Percentiles rank a stretch among this genome's conserved stretches.
Evolutionary conservation across 768 basidiomycete genomes (phyloP).

Genomic region (Pleurotus citrinopileatus): DNA sequence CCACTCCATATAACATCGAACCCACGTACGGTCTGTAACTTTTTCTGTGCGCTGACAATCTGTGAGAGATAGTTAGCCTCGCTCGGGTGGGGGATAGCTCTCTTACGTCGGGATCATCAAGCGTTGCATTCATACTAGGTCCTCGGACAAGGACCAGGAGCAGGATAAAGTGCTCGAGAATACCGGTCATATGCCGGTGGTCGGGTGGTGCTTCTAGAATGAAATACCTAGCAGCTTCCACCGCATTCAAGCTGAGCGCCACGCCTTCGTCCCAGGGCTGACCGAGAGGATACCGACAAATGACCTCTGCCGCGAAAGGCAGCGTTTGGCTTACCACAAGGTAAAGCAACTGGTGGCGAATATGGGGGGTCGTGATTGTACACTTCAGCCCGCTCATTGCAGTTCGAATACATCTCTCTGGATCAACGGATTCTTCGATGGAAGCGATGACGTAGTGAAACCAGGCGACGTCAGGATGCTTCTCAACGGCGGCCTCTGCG

Average conservation of each 20-base stretch:
- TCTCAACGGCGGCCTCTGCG: background rate
- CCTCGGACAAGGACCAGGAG: background rate
- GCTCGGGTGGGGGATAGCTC: background rate
- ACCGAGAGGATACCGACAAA: background rate
- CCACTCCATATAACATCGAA: background rate
- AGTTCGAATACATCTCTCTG: background rate
- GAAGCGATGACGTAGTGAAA: background rate
- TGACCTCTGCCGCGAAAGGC: background rate
- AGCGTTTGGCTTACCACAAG: background rate
- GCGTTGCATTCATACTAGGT: background rate
- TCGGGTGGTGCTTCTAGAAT: conserved; percentile 2
- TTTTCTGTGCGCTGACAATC: background rate
- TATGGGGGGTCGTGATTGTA: background rate
- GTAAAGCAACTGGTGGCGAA: background rate
- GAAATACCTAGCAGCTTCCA: background rate
- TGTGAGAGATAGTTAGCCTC: background rate
- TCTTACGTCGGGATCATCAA: background rate
- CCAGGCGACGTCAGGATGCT: background rate
- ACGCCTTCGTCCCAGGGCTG: background rate
- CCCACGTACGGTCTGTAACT: background rate
- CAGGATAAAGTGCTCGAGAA: background rate
- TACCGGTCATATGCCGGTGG: background rate
- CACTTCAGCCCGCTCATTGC: background rate
- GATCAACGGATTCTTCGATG: background rate
- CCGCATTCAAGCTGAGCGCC: background rate